A percentile compares a stretch with the other conserved stretches of the same genome.
Conservation (phyloP, 441 rosid genomes). For the Corymbia calophylla region DNA sequence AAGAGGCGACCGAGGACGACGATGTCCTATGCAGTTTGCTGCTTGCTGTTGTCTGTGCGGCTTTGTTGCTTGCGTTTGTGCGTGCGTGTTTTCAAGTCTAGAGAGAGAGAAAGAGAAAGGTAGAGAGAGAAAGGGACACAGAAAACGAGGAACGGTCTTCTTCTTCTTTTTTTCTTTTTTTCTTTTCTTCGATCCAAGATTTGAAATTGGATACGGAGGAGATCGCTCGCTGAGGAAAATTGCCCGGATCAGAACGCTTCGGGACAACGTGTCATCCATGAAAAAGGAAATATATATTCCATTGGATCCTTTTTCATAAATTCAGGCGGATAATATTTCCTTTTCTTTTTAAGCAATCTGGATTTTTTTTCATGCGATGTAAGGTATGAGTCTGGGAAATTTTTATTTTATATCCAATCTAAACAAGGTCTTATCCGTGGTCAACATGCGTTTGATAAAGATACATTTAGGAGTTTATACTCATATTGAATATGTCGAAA, state of each 20-base stretch:
- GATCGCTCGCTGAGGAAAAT: neutral
- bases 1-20: neutral
- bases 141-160: constrained; percentile 75
- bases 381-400: neutral
- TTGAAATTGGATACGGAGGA: neutral
- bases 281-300: neutral
- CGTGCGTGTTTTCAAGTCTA: neutral
- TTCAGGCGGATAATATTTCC: neutral
- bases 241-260: neutral
- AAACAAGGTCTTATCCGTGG: accelerated
- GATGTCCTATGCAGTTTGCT: neutral
- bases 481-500: accelerated
- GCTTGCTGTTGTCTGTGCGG: neutral
- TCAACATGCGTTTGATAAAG: accelerated
- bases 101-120: constrained; percentile 6
- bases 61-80: neutral
- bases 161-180: neutral
- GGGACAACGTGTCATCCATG: neutral
- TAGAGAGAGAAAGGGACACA: constrained; percentile 15
- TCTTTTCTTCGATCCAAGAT: neutral
- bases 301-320: neutral
- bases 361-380: accelerated
- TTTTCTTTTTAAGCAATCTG: neutral
- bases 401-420: too few relatives aligned
- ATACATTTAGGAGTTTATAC: neutral